phyloP scores from a whole-genome alignment of 306 rosid genomes.

The Casuarina cunninghamiana region DNA sequence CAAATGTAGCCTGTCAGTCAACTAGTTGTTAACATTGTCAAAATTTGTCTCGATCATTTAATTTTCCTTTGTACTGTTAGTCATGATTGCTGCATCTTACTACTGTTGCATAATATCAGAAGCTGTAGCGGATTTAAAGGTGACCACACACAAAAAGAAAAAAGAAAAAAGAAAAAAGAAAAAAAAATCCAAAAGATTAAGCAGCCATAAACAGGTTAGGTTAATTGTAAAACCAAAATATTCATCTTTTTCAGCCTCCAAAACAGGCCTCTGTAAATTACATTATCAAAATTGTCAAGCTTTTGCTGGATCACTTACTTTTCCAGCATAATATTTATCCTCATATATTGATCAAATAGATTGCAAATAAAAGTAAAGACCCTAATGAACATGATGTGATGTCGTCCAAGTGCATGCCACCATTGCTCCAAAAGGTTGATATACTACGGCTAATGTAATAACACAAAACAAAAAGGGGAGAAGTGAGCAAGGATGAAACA shows the following conservation, averaged over 20 bases:
- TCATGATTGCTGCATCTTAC: background rate
- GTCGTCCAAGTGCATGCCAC: constrained; percentile 6
- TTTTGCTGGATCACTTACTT: background rate
- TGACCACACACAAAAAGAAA: too few species aligned
- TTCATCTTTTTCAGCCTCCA: constrained; percentile 18
- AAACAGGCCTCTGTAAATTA: constrained; percentile 12
- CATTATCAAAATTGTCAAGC: background rate
- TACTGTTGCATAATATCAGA: too few species aligned
- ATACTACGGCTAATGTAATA: background rate
- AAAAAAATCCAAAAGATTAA: background rate
- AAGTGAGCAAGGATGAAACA: constrained; percentile 5
- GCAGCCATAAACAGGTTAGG: background rate
- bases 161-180: too few species aligned
- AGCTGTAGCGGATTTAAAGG: too few species aligned
- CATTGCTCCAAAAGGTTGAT: background rate
- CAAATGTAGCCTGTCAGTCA: constrained; percentile 11
- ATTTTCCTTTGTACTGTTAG: background rate
- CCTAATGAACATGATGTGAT: background rate
- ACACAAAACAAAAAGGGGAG: background rate
- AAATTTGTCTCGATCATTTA: background rate
- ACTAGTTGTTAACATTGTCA: background rate
- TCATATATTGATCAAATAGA: constrained; percentile 6
- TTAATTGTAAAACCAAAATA: background rate
- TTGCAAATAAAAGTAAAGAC: background rate
- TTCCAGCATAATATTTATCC: background rate